phyloP scores from a whole-genome alignment of 192 early-diverging fungal genomes.

The Lobulomyces angularis region DNA sequence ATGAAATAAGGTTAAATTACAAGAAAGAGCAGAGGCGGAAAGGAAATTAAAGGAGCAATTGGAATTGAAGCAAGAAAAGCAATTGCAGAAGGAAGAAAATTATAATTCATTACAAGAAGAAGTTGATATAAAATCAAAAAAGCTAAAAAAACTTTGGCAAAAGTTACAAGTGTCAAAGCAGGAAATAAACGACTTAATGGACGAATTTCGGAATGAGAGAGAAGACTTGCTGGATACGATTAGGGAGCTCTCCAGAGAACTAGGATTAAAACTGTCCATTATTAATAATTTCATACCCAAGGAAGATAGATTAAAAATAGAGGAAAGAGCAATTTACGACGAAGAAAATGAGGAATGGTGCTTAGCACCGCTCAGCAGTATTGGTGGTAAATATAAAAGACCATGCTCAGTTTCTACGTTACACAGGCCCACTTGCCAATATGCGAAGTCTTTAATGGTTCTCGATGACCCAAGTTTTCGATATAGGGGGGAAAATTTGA shows the following conservation, averaged over 20 bases:
- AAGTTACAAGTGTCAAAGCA: constrained; percentile 36
- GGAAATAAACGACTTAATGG: constrained; percentile 45
- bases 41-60: constrained; percentile 33
- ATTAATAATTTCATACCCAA: constrained; percentile 47
- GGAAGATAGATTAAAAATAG: constrained; percentile 37
- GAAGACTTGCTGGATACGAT: constrained; percentile 50
- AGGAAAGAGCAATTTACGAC: constrained; percentile 33
- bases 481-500: constrained; percentile 34
- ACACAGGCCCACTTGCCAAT: constrained; percentile 36
- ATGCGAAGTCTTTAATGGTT: constrained; percentile 27
- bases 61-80: constrained; percentile 39
- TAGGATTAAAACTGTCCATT: constrained; percentile 37
- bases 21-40: constrained; percentile 30
- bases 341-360: constrained; percentile 43
- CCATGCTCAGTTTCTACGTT: constrained; percentile 18
- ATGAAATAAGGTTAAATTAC: too few relatives aligned
- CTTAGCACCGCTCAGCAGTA: constrained; percentile 18
- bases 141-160: constrained; percentile 44
- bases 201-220: constrained; percentile 44
- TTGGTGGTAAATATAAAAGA: constrained; percentile 25
- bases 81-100: constrained; percentile 46
- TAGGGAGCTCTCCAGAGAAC: constrained; percentile 40
- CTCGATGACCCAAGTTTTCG: constrained; percentile 22
- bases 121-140: constrained; percentile 50
- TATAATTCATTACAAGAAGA: constrained; percentile 52